These are phyloP conservation scores for Trapa incisa DNA, from an alignment of 345 rosid genomes.

Conservation along the genomic window DNA sequence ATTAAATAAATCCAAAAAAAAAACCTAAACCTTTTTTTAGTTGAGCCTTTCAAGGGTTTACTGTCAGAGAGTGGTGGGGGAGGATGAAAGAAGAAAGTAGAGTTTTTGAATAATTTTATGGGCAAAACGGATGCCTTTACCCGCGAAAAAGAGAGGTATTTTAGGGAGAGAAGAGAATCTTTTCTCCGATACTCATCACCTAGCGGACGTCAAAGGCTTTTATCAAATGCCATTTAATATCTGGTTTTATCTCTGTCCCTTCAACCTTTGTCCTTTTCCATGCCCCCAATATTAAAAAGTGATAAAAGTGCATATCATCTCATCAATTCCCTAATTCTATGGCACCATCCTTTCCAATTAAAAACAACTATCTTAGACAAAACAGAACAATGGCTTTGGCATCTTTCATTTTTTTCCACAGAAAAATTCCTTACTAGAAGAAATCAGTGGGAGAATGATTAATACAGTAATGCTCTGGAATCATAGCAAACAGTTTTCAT, in stretches of 20 bases:
- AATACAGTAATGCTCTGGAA: too few species aligned
- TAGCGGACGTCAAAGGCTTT: conserved; percentile 41
- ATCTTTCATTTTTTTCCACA: too few species aligned
- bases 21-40: background rate
- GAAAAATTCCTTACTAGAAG: too few species aligned
- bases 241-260: background rate
- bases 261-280: background rate
- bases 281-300: background rate
- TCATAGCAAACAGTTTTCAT: too few species aligned
- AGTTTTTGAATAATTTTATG: conserved; percentile 3
- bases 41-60: conserved; percentile 10
- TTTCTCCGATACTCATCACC: conserved; percentile 2
- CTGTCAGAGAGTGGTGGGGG: conserved; percentile 10
- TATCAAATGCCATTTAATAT: conserved; percentile 32
- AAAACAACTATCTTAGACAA: too few species aligned
- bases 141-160: conserved; percentile 37
- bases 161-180: background rate
- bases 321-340: background rate
- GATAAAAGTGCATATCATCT: background rate
- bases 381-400: too few species aligned
- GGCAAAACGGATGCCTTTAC: conserved; percentile 23
- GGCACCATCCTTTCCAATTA: too few species aligned
- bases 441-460: too few species aligned
- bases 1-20: background rate
- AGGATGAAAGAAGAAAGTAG: conserved; percentile 27